A percentile compares a stretch with the other conserved stretches of the same genome.
phyloP scores from a whole-genome alignment of 768 basidiomycete genomes.

The Strobilomyces confusus region DNA sequence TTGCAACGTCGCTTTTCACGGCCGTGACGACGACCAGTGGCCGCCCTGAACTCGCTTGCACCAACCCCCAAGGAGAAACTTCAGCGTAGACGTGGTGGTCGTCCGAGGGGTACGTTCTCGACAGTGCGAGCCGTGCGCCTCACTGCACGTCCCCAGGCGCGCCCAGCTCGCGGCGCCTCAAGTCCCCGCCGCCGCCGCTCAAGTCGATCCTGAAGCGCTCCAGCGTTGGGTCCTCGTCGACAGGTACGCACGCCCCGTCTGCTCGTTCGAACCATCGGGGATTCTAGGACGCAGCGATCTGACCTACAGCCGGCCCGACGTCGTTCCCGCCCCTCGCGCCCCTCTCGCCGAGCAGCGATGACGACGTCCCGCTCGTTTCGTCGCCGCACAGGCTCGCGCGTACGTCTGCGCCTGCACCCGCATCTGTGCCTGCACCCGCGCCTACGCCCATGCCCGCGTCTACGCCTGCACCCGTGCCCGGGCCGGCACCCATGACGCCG shows the following conservation, averaged over 20 bases:
- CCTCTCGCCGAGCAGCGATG: not conserved
- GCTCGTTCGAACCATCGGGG: too few relatives aligned
- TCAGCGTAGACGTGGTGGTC: not conserved
- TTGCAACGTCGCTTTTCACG: not conserved
- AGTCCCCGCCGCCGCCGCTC: not conserved
- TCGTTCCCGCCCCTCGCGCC: not conserved
- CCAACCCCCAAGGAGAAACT: not conserved
- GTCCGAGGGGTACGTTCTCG: constrained; percentile 1
- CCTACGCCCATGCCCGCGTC: too few relatives aligned
- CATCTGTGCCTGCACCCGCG: too few relatives aligned
- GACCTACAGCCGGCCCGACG: not conserved
- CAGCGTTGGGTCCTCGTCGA: not conserved
- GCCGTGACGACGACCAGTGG: not conserved
- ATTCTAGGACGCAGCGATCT: not conserved
- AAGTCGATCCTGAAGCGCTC: constrained; percentile 1
- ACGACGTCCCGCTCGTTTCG: not conserved
- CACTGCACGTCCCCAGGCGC: not conserved
- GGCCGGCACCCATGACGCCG: not conserved
- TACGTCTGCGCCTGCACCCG: too few relatives aligned
- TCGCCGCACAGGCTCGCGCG: too few relatives aligned
- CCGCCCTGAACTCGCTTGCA: not conserved
- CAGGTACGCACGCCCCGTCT: constrained; percentile 13
- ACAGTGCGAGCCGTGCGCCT: not conserved
- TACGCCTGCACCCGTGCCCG: too few relatives aligned
- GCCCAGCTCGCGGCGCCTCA: not conserved